A percentile compares a stretch with the other conserved stretches of the same genome.
Evolutionary conservation across 192 early-diverging fungal genomes (phyloP).

Genomic region (Linnemannia zychae): DNA sequence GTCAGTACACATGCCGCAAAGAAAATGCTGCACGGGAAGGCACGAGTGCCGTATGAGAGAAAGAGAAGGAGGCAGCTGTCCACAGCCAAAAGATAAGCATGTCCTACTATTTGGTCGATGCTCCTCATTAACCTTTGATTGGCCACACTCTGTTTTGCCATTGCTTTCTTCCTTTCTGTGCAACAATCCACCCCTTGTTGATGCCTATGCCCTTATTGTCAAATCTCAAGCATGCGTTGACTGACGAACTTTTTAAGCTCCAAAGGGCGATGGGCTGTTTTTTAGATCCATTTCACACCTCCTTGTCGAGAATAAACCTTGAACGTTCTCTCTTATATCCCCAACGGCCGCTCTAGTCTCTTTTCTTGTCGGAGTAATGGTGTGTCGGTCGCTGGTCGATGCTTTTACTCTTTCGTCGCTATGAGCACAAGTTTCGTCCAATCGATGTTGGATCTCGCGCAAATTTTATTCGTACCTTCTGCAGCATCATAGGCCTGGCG

Average conservation of each 20-base stretch:
- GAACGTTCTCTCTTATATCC: background rate
- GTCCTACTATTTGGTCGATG: background rate
- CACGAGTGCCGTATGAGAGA: background rate
- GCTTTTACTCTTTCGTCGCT: background rate
- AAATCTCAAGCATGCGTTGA: background rate
- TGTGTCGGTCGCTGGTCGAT: background rate
- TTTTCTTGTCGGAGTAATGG: background rate
- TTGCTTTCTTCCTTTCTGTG: background rate
- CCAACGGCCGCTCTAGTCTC: background rate
- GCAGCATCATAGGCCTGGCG: constrained; percentile 48
- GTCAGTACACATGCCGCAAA: background rate
- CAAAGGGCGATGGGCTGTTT: background rate
- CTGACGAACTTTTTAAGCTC: background rate
- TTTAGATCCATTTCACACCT: background rate
- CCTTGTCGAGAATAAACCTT: background rate
- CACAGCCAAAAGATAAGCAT: background rate
- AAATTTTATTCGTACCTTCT: constrained; percentile 16
- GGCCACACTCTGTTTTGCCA: background rate
- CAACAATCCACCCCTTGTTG: background rate
- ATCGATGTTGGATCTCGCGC: background rate
- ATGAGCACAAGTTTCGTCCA: background rate
- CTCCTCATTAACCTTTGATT: background rate
- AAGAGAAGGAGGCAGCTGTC: background rate
- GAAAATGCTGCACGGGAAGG: background rate
- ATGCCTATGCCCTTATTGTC: background rate